Base-by-base conservation (phyloP, 495 filamentous ascomycete genomes). In the Penicilliopsis zonata region DNA sequence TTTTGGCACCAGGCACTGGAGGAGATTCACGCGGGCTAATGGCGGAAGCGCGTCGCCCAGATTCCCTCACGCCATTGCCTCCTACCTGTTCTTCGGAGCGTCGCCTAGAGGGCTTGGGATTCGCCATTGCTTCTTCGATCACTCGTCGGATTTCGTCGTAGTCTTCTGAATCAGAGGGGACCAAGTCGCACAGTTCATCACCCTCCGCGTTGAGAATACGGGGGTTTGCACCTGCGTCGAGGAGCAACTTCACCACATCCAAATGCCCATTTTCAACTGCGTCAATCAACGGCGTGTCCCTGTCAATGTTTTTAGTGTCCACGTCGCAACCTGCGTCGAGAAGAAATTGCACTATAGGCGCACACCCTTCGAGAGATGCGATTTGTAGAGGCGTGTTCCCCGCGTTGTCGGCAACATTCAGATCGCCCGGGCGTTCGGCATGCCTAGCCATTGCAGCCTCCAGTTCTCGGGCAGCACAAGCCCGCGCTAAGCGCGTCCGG, bases 321-420 rank as follows among this genome's bases (percentile, higher is more conserved):
- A 85, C 72, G 33, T 84, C 78, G 54, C 86, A 93, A 16, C 84
- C 82, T 31, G 80, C 74, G 5, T 79, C 68, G 34, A 96, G 66
- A 8, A 98, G 66, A 29, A 69, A 63, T 37, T 65, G 60, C 16
- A 72, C 90, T 34, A 95, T 82, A 22, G 85, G 74, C 4, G 70
- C 72, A 47, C 76, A 76, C 5, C 90, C 90, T 40, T 86, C 74
- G 10, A 98, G 64, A 30, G 86, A 74, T 3, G 88, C 85, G 42
- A 90, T 85, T 46, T 98, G 90, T 20, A 98, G 59, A 32, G 90
- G 92, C 5, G 86, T 86, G 49, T 96, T 95, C 14, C 82, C 83
- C 9, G 88, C 92, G 54, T 93, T 85, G 46, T 98, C 92, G 25
- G 82, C 74, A 30, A 86, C 69, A 51, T 96, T 82, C 31, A 96